Conservation (phyloP, 2,329 filamentous ascomycete genomes). For the Cladosporium halotolerans region DNA sequence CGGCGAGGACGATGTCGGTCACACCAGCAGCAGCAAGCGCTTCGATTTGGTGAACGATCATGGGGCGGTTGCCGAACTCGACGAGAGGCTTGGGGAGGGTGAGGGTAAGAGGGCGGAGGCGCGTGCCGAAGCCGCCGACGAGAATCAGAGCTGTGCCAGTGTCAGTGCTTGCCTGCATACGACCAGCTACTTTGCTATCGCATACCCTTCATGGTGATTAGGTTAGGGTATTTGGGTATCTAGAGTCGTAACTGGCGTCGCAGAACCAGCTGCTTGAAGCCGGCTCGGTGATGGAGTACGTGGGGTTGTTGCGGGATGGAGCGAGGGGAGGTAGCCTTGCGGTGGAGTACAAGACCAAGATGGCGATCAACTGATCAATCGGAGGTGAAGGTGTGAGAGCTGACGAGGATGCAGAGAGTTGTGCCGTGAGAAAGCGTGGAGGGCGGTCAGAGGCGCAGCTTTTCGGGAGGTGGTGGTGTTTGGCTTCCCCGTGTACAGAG, state of each 20-base stretch:
- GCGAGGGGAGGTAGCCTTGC: slow-evolving; percentile 21
- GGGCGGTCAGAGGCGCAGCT: neutral
- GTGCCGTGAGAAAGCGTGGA: neutral
- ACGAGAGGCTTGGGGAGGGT: slow-evolving; percentile 96
- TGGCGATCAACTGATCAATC: neutral
- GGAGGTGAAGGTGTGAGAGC: neutral
- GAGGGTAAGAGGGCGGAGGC: slow-evolving; percentile 91
- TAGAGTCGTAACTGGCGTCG: slow-evolving; percentile 1
- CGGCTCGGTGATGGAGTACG: slow-evolving; percentile 4
- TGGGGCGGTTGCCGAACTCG: slow-evolving; percentile 97
- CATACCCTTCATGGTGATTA: slow-evolving; percentile 37
- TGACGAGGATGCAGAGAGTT: too few species aligned
- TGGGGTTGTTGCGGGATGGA: neutral
- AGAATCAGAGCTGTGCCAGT: slow-evolving; percentile 77
- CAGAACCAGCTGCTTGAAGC: slow-evolving; percentile 8
- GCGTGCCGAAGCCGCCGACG: slow-evolving; percentile 97
- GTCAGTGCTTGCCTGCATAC: neutral
- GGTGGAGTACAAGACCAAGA: slow-evolving; percentile 31
- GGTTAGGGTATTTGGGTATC: slow-evolving; percentile 18
- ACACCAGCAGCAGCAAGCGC: slow-evolving; percentile 88
- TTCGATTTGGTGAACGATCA: slow-evolving; percentile 98
- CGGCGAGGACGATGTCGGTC: slow-evolving; percentile 93
- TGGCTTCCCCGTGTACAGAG: neutral
- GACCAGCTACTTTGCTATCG: neutral
- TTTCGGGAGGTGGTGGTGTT: neutral